Conservation (phyloP, 805 yeast genomes). For the Schwanniomyces pseudopolymorphus region DNA sequence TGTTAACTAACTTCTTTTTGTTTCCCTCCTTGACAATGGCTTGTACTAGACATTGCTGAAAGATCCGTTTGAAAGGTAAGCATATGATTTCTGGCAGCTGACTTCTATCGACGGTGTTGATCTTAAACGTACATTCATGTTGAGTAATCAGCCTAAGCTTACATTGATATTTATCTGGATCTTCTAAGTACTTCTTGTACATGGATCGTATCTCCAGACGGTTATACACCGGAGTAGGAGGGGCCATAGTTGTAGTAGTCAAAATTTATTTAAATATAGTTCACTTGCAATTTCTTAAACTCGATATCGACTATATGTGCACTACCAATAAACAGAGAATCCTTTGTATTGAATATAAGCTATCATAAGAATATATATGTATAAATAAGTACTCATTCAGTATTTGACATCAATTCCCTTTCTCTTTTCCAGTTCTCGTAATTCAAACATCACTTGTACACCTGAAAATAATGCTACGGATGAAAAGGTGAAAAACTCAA, state of each 20-base stretch:
- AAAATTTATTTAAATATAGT: not conserved
- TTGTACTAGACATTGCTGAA: slow-evolving; percentile 38
- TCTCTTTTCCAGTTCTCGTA: slow-evolving; percentile 82
- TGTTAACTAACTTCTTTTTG: slow-evolving; percentile 19
- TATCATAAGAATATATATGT: not conserved
- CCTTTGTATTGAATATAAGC: not conserved
- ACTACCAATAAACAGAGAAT: not conserved
- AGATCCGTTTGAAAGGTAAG: slow-evolving; percentile 42
- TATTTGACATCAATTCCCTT: slow-evolving; percentile 82
- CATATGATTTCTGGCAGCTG: slow-evolving; percentile 38
- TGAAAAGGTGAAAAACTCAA: slow-evolving; percentile 59
- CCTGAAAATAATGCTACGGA: slow-evolving; percentile 74
- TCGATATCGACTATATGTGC: not conserved
- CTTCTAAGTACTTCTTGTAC: slow-evolving; percentile 24
- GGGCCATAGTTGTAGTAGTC: slow-evolving; percentile 32
- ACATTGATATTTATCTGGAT: slow-evolving; percentile 35
- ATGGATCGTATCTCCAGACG: slow-evolving; percentile 25
- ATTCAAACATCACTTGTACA: slow-evolving; percentile 91
- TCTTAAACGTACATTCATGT: slow-evolving; percentile 42
- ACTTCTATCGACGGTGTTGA: slow-evolving; percentile 18
- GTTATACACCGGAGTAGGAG: slow-evolving; percentile 42
- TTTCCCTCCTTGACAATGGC: slow-evolving; percentile 21
- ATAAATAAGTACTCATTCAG: slow-evolving; percentile 18
- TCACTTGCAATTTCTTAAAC: not conserved
- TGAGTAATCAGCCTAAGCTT: slow-evolving; percentile 34